These are phyloP conservation scores for Dendryphion nanum DNA, from an alignment of 2,329 filamentous ascomycete genomes.

Conservation along the genomic window DNA sequence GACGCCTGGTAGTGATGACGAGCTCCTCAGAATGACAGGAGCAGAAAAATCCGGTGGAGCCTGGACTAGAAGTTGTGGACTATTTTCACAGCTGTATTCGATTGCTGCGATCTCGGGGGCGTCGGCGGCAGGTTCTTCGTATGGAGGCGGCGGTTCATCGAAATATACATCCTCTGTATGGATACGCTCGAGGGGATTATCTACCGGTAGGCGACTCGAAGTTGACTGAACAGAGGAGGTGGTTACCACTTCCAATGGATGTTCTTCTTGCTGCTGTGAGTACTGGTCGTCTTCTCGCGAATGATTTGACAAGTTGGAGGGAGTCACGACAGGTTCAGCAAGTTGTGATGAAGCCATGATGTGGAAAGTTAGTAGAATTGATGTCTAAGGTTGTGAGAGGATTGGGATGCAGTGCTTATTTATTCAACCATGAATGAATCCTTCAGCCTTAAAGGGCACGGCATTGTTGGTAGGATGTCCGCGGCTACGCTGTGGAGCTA, in stretches of 20 bases:
- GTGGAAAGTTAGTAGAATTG: too few relatives aligned
- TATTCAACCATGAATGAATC: too few relatives aligned
- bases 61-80: conserved; percentile 11
- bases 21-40: neutral
- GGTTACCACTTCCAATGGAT: conserved; percentile 11
- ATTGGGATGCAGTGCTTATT: too few relatives aligned
- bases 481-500: too few relatives aligned
- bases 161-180: conserved; percentile 3
- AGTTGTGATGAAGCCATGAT: conserved; percentile 6
- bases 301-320: conserved; percentile 6
- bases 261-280: conserved; percentile 10
- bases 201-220: neutral
- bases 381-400: conserved; percentile 1
- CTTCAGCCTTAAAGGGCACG: too few relatives aligned
- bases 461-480: too few relatives aligned
- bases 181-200: conserved; percentile 3
- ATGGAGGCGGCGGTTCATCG: conserved; percentile 21
- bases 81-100: conserved; percentile 18
- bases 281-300: conserved; percentile 9
- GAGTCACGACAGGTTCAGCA: conserved; percentile 7
- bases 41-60: conserved; percentile 7
- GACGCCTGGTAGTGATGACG: conserved; percentile 1
- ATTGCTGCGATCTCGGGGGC: conserved; percentile 1
- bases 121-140: conserved; percentile 7
- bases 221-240: conserved; percentile 1